A percentile compares a stretch with the other conserved stretches of the same genome.
Evolutionary conservation across 2,329 filamentous ascomycete genomes (phyloP).

Genomic region (Epichloe hybrida): DNA sequence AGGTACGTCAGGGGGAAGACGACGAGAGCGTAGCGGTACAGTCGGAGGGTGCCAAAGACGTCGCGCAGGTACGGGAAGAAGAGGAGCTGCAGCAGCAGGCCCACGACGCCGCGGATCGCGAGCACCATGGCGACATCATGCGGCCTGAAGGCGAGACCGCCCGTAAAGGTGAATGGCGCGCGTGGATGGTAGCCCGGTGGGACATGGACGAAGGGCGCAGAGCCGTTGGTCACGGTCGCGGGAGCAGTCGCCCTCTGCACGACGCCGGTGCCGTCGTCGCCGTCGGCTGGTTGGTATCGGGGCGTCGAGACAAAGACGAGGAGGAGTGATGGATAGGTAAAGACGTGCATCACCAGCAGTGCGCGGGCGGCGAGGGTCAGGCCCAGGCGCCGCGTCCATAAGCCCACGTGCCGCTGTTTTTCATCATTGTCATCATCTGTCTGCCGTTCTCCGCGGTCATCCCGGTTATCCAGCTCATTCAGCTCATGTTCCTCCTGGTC

Average conservation of each 20-base stretch:
- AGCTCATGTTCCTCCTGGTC: neutral
- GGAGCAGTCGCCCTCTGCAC: too few species aligned
- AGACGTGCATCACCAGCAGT: conserved; percentile 58
- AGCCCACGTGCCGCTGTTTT: conserved; percentile 34
- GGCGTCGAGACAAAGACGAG: conserved; percentile 66
- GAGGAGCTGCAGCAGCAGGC: conserved; percentile 47
- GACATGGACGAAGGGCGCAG: too few species aligned
- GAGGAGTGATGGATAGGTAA: conserved; percentile 63
- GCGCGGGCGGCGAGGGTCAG: conserved; percentile 50
- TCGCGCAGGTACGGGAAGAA: conserved; percentile 56
- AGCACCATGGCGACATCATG: conserved; percentile 63
- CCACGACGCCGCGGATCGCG: conserved; percentile 60
- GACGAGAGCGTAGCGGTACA: conserved; percentile 54
- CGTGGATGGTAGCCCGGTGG: conserved; percentile 16
- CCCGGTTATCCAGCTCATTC: neutral
- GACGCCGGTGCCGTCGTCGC: too few species aligned
- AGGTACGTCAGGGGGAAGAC: conserved; percentile 61
- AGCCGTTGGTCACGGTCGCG: too few species aligned
- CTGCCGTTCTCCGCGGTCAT: conserved; percentile 3
- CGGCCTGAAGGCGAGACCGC: conserved; percentile 62
- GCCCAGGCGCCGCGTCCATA: conserved; percentile 41
- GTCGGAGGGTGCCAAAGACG: conserved; percentile 52
- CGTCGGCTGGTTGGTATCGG: conserved; percentile 32
- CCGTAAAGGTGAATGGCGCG: conserved; percentile 51
- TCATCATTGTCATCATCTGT: conserved; percentile 16